phyloP scores from a whole-genome alignment of 148 eudicot genomes.

The Pouteria glomerata region DNA sequence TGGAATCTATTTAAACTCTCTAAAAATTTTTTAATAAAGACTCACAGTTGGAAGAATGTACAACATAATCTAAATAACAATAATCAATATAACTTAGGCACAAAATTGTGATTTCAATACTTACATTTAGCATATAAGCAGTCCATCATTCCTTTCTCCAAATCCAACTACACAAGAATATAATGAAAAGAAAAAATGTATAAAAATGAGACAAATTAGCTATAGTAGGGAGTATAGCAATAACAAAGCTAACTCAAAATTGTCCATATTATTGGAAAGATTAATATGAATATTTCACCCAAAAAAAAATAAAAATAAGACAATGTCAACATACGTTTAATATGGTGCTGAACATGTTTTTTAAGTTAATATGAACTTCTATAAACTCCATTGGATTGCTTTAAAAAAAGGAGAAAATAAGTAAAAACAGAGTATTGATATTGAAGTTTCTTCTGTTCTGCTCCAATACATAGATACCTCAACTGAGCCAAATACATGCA shows the following conservation, averaged over 20 bases:
- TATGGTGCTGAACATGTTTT: not conserved
- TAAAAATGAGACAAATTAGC: not conserved
- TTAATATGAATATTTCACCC: not conserved
- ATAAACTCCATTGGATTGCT: not conserved
- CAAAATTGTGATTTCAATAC: conserved; percentile 18
- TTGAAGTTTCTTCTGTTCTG: not conserved
- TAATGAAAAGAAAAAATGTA: not conserved
- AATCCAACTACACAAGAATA: conserved; percentile 60
- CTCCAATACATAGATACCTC: not conserved
- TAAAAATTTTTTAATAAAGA: too few relatives aligned
- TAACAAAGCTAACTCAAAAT: not conserved
- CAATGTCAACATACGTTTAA: not conserved
- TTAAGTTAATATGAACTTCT: not conserved
- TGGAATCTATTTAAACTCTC: too few relatives aligned
- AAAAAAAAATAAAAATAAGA: not conserved
- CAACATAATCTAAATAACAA: not conserved
- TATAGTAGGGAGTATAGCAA: not conserved
- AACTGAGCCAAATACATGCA: not conserved
- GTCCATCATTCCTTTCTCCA: conserved; percentile 98
- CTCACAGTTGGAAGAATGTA: not conserved
- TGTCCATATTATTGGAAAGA: not conserved
- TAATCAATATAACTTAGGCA: not conserved
- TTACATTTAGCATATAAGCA: conserved; percentile 97
- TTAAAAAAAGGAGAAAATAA: not conserved
- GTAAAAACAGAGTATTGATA: not conserved